A percentile compares a stretch with the other conserved stretches of the same genome.
Conservation (phyloP, 2,329 filamentous ascomycete species). For the Fusarium tupiense region DNA sequence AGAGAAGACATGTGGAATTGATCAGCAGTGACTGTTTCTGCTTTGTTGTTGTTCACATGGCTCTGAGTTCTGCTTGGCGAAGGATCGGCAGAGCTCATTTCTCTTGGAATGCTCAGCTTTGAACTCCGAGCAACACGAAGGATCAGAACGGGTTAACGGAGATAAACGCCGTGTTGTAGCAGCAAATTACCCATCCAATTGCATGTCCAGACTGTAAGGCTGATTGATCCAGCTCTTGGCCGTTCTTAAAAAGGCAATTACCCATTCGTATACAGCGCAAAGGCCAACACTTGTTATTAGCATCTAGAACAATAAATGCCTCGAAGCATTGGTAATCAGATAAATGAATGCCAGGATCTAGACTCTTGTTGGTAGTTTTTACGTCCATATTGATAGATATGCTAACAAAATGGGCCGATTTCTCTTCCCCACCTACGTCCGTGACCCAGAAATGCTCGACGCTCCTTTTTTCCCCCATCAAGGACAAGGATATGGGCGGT, state of each 20-base stretch:
- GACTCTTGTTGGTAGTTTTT: slow-evolving; percentile 10
- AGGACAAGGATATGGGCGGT: neutral
- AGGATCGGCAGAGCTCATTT: neutral
- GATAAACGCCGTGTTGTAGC: neutral
- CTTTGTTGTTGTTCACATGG: neutral
- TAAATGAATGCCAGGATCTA: slow-evolving; percentile 2
- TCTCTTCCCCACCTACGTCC: slow-evolving; percentile 7
- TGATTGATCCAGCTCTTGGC: slow-evolving; percentile 15
- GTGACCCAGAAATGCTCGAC: neutral
- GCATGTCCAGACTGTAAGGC: neutral
- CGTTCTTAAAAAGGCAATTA: neutral
- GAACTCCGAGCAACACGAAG: neutral
- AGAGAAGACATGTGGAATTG: neutral
- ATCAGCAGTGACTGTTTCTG: neutral
- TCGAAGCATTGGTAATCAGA: slow-evolving; percentile 5
- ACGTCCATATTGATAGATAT: slow-evolving; percentile 1
- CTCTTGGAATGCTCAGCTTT: neutral
- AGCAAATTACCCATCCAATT: neutral
- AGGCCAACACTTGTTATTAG: neutral
- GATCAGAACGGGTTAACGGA: neutral
- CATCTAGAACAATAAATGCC: neutral
- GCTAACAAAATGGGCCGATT: slow-evolving; percentile 28
- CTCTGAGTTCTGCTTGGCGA: neutral
- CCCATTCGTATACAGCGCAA: neutral
- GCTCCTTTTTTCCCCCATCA: neutral